A percentile compares a stretch with the other conserved stretches of the same genome.
Evolutionary conservation across 2,329 filamentous ascomycete genomes (phyloP).

Genomic region (Phaeoacremonium minimum): DNA sequence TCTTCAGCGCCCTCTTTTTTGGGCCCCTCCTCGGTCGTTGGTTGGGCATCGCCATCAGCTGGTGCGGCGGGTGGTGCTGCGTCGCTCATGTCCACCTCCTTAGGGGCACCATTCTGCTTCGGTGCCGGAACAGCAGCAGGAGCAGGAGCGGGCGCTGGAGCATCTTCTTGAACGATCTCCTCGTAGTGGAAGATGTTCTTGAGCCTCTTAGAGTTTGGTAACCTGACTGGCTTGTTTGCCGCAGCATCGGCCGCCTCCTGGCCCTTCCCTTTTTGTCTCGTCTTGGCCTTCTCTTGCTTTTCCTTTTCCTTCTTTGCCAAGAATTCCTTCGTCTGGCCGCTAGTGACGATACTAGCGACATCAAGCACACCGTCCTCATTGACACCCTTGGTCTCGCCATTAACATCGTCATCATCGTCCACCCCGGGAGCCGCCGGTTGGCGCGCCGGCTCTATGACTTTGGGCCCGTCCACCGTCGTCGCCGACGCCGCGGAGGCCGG

Average conservation of each 20-base stretch:
- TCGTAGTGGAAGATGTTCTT: conserved; percentile 71
- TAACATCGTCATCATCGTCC: conserved; percentile 27
- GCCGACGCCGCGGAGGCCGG: conserved; percentile 13
- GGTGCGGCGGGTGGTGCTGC: neutral
- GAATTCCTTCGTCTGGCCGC: conserved; percentile 77
- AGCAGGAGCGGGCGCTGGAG: too few species aligned
- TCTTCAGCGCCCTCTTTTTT: conserved; percentile 8
- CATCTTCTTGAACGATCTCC: conserved; percentile 56
- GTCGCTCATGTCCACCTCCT: conserved; percentile 1
- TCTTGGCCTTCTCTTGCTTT: conserved; percentile 61
- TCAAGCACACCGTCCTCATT: conserved; percentile 72
- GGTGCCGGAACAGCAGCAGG: conserved; percentile 26
- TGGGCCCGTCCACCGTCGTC: conserved; percentile 24
- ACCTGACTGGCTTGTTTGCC: conserved; percentile 50
- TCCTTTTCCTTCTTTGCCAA: conserved; percentile 79
- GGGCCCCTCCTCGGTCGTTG: conserved; percentile 7
- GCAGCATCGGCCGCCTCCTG: conserved; percentile 47
- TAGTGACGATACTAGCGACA: conserved; percentile 79
- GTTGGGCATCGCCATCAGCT: neutral
- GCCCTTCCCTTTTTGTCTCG: conserved; percentile 57
- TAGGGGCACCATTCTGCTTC: conserved; percentile 13
- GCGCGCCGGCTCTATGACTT: conserved; percentile 21
- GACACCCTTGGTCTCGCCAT: conserved; percentile 34
- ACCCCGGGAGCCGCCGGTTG: conserved; percentile 9
- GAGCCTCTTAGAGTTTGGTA: conserved; percentile 70